Evolutionary conservation across 1,284 basidiomycete species (phyloP).

Genomic region (Ustilago nuda): DNA sequence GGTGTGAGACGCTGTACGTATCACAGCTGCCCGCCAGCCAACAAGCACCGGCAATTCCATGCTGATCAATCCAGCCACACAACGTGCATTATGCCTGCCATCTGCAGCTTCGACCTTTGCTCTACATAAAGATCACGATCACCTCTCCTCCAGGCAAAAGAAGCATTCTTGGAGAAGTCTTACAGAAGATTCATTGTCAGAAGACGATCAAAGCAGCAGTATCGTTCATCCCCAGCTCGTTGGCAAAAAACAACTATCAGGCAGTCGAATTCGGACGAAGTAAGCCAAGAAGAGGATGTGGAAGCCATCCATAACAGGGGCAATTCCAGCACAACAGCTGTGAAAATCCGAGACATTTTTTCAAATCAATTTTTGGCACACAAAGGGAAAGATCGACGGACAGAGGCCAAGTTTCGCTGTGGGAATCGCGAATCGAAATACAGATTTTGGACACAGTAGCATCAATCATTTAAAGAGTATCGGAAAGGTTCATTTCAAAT

Average conservation of each 20-base stretch:
- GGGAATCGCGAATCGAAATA: neutral
- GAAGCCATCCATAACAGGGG: neutral
- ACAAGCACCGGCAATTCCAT: no score
- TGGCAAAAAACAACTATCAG: no score
- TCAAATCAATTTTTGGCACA: neutral
- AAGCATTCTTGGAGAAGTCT: neutral
- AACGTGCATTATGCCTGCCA: neutral
- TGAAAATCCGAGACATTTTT: slow-evolving; percentile 3
- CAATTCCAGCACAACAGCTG: neutral
- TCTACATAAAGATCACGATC: neutral
- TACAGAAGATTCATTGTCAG: neutral
- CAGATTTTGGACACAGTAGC: neutral
- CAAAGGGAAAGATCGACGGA: slow-evolving; percentile 4
- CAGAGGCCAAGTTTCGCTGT: slow-evolving; percentile 10
- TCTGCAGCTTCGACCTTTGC: neutral
- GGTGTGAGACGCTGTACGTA: neutral
- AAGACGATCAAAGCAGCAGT: neutral
- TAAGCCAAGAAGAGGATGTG: no score
- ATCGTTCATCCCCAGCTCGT: no score
- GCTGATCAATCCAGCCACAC: neutral
- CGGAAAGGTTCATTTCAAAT: slow-evolving; percentile 4
- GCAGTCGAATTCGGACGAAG: no score
- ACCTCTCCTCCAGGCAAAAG: neutral
- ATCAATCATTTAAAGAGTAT: neutral
- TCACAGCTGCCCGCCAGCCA: no score